These are phyloP conservation scores for Hevea brasiliensis DNA, from an alignment of 345 rosid species.

Conservation along the genomic window DNA sequence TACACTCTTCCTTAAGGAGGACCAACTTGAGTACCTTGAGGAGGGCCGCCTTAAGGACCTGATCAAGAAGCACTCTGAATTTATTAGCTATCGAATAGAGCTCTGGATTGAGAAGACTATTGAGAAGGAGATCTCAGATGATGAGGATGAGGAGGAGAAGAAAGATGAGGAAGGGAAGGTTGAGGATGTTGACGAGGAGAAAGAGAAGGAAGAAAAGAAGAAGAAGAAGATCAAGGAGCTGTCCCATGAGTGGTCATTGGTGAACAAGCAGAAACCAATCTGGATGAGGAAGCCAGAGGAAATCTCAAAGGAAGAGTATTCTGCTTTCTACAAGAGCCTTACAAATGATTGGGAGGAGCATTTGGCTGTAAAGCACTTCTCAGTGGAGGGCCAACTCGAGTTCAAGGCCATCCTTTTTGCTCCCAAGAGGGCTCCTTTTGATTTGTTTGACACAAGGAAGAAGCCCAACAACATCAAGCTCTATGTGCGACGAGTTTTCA, in stretches of 20 bases:
- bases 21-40: slow-evolving; percentile 87
- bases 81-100: slow-evolving; percentile 84
- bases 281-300: slow-evolving; percentile 99
- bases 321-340: slow-evolving; percentile 91
- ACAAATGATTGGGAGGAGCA: slow-evolving; percentile 97
- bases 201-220: slow-evolving; percentile 71
- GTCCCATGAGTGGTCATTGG: slow-evolving; percentile 79
- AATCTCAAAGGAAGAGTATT: slow-evolving; percentile 80
- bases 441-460: slow-evolving; percentile 87
- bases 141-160: slow-evolving; percentile 86
- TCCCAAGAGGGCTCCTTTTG: slow-evolving; percentile 91
- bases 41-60: slow-evolving; percentile 84
- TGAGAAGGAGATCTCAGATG: slow-evolving; percentile 86
- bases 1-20: slow-evolving; percentile 69
- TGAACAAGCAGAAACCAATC: slow-evolving; percentile 91
- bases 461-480: slow-evolving; percentile 93
- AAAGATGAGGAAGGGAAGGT: slow-evolving; percentile 81
- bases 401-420: slow-evolving; percentile 88
- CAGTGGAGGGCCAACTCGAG: slow-evolving; percentile 95
- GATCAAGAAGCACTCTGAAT: slow-evolving; percentile 92
- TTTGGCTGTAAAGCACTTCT: slow-evolving; percentile 82
- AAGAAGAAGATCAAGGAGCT: slow-evolving; percentile 93
- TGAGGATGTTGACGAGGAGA: slow-evolving; percentile 78
- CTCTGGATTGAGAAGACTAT: slow-evolving; percentile 88
- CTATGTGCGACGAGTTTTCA: slow-evolving; percentile 85